Evolutionary conservation across 495 filamentous ascomycete species (phyloP).

Genomic region (Aspergillus coremiiformis): DNA sequence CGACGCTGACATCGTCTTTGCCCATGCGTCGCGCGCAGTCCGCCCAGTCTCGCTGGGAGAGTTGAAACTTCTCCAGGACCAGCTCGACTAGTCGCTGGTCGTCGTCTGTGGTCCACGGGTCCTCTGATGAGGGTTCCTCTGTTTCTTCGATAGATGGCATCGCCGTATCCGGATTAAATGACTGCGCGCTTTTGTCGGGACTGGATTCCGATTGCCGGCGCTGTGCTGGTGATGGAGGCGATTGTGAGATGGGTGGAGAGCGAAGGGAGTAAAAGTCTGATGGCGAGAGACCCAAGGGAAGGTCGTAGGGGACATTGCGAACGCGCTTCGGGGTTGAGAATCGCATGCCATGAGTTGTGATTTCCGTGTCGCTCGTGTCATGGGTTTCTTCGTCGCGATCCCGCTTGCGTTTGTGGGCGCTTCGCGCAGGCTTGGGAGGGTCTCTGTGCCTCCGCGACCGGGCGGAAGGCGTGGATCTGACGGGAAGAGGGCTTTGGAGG

Average conservation of each 20-base stretch:
- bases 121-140: constrained; percentile 22
- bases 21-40: constrained; percentile 67
- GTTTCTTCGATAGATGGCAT: constrained; percentile 38
- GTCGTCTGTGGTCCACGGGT: constrained; percentile 58
- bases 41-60: constrained; percentile 69
- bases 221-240: constrained; percentile 28
- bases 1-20: constrained; percentile 55
- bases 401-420: constrained; percentile 57
- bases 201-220: constrained; percentile 12
- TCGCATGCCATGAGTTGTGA: constrained; percentile 18
- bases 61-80: constrained; percentile 66
- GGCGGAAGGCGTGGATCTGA: constrained; percentile 45
- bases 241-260: constrained; percentile 35
- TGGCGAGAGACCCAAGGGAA: constrained; percentile 60
- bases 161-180: constrained; percentile 27
- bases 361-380: constrained; percentile 25
- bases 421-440: constrained; percentile 32
- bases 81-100: constrained; percentile 65
- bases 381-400: constrained; percentile 45
- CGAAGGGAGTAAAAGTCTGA: constrained; percentile 56
- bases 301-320: constrained; percentile 55
- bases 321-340: constrained; percentile 63
- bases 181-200: constrained; percentile 3
- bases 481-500: constrained; percentile 43
- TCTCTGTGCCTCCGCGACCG: constrained; percentile 30